These are phyloP conservation scores for Paramecium sexaurelia DNA, from an alignment of 73 alveolate species.

Conservation along the genomic window DNA sequence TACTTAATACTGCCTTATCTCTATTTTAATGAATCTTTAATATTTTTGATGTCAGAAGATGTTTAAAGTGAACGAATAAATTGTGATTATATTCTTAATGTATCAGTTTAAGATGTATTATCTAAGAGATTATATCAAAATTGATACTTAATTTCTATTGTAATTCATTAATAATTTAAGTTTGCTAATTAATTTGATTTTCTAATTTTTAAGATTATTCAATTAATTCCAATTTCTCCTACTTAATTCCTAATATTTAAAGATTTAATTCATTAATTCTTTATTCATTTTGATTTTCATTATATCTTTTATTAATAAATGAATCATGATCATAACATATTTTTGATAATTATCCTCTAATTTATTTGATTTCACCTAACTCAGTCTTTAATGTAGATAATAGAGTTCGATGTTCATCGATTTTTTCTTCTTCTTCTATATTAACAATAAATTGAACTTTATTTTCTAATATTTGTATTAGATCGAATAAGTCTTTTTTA, in stretches of 20 bases:
- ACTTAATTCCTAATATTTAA: slow-evolving; percentile 5
- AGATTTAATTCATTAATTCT: slow-evolving; percentile 38
- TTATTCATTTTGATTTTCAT: background rate
- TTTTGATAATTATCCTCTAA: slow-evolving; percentile 53
- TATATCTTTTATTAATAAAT: background rate
- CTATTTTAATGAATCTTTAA: slow-evolving; percentile 19
- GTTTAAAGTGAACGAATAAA: background rate
- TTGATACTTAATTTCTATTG: background rate
- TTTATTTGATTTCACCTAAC: background rate
- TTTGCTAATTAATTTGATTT: background rate
- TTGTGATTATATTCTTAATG: background rate
- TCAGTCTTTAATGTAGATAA: background rate
- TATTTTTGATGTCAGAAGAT: background rate
- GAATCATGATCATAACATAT: slow-evolving; percentile 2
- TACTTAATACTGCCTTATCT: background rate
- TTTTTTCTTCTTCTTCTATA: slow-evolving; percentile 23
- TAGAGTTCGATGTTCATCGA: slow-evolving; percentile 24
- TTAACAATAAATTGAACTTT: background rate
- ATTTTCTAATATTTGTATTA: background rate
- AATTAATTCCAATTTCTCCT: slow-evolving; percentile 9
- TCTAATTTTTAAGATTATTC: slow-evolving; percentile 1
- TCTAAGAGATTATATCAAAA: background rate
- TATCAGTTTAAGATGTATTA: background rate
- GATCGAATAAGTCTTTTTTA: background rate
- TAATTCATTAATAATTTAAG: background rate